These are phyloP conservation scores for Trypanosomatidae sp. DNA, from an alignment of 208 protist genomes.

Conservation along the genomic window DNA sequence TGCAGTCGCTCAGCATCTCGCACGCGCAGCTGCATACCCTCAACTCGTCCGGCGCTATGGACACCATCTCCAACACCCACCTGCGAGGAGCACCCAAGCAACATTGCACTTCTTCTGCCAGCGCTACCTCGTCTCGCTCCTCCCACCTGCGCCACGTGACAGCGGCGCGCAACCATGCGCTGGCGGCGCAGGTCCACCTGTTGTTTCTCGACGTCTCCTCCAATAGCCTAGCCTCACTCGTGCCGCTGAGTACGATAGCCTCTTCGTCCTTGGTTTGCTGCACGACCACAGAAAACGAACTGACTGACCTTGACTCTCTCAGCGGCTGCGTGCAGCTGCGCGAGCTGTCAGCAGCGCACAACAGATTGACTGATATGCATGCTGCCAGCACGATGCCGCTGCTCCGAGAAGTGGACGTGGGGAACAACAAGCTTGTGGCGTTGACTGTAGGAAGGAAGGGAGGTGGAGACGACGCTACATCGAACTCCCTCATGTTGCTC, in stretches of 20 bases:
- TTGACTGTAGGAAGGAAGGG: conserved; percentile 5
- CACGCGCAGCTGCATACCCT: conserved; percentile 36
- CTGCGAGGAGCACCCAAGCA: neutral
- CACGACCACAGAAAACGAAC: conserved; percentile 32
- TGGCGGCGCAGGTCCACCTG: conserved; percentile 37
- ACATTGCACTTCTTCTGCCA: neutral
- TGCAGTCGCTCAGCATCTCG: conserved; percentile 41
- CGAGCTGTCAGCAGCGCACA: conserved; percentile 49
- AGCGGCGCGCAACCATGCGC: conserved; percentile 50
- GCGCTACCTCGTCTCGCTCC: conserved; percentile 8
- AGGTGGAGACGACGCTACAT: conserved; percentile 1
- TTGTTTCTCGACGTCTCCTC: conserved; percentile 54
- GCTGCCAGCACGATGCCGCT: conserved; percentile 36
- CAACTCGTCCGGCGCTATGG: neutral
- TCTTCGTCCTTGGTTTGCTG: conserved; percentile 20
- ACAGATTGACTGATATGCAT: conserved; percentile 35
- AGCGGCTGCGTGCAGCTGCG: conserved; percentile 40
- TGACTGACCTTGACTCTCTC: conserved; percentile 48
- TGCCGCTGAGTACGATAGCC: conserved; percentile 33
- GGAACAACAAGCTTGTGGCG: conserved; percentile 47
- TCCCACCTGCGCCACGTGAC: conserved; percentile 50
- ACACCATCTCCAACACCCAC: neutral
- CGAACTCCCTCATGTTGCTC: conserved; percentile 29
- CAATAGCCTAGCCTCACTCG: conserved; percentile 53
- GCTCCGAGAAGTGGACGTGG: conserved; percentile 64